Base-by-base conservation (phyloP, 1,139 yeast genomes). In the Taphrina pruni region DNA sequence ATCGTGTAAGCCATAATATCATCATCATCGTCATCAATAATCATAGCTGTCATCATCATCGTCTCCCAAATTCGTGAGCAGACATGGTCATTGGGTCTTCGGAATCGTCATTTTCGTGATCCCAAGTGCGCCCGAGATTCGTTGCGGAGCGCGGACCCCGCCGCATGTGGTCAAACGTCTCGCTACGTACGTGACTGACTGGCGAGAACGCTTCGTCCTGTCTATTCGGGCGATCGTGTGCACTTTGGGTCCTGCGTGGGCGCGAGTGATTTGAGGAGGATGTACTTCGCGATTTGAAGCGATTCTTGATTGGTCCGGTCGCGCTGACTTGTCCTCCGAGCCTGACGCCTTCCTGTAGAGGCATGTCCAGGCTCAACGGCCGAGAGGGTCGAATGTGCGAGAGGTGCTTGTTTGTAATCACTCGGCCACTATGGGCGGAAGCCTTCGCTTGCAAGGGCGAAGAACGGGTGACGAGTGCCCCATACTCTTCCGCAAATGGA, bases 211-310 rank as follows among this genome's bases (percentile, higher is more conserved):
- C 2, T 12, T 36, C n/a, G n/a, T 50, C 55, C 55, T 50, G 38
- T 21, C 35, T 32, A 8, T 38, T 32, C 7, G 43, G 6, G 35
- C 21, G 50, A n/a, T 36, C 17, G 26, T 38, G 50, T 5, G 62
- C 62, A 32, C 62, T 58, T 17, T 58, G 62, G 9, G 62, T 32
- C 26, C 62, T 26, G 6, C 62, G 38, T 11, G 39, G 43, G 11
- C 43, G 50, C 32, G 43, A 35, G n/a, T 58, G 62, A 12, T 21
- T 32, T 11, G 62, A 58, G 12, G 62, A 58, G 9, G 62, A 58
- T 17, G 62, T 58, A 54, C 62, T 58, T 12, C 62, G 5, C 8
- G 62, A 58, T 32, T 58, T 58, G 62, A 58, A 58, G 21, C 62
- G 43, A 35, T 58, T 58, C 54, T 58, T 58, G 21, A 14, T 14